These are phyloP conservation scores for Coemansia sp. DNA, from an alignment of 192 early-diverging fungal genomes.

Conservation along the genomic window DNA sequence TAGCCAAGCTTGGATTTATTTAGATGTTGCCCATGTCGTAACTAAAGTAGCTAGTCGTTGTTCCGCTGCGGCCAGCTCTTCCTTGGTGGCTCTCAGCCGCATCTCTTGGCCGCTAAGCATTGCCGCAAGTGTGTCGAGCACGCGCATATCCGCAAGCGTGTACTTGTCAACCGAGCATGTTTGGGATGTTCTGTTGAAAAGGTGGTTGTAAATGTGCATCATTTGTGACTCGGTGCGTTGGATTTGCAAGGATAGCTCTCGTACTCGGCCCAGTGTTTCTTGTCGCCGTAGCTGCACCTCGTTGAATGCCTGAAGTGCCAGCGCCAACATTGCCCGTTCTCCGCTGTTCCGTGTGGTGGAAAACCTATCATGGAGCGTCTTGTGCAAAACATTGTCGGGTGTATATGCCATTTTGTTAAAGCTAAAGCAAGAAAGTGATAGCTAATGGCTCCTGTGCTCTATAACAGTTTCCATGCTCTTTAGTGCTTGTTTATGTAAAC, in stretches of 20 bases:
- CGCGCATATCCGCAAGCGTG: constrained; percentile 3
- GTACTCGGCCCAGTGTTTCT: constrained; percentile 11
- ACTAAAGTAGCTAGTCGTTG: constrained; percentile 15
- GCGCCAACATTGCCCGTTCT: constrained; percentile 22
- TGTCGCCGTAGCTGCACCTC: constrained; percentile 18
- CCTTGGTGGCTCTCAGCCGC: constrained; percentile 13
- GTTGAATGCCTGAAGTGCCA: constrained; percentile 17
- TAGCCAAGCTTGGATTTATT: constrained; percentile 1
- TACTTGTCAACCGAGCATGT: neutral
- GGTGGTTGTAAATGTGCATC: neutral
- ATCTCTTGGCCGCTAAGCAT: constrained; percentile 13
- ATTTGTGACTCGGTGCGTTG: constrained; percentile 28
- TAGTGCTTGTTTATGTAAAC: too few relatives aligned
- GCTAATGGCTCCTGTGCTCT: too few relatives aligned
- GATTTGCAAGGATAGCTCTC: constrained; percentile 18
- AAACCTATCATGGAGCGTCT: constrained; percentile 30
- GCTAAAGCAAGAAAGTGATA: too few relatives aligned
- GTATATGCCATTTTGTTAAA: neutral
- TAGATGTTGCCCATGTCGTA: constrained; percentile 26
- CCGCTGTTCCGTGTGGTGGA: constrained; percentile 13
- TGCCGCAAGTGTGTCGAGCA: constrained; percentile 12
- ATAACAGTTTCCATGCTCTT: too few relatives aligned
- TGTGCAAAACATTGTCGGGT: constrained; percentile 31
- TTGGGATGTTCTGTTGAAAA: neutral
- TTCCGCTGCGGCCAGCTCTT: constrained; percentile 27